phyloP scores from a whole-genome alignment of 2,329 filamentous ascomycete genomes.

The Phaeophleospora eucalypticola region DNA sequence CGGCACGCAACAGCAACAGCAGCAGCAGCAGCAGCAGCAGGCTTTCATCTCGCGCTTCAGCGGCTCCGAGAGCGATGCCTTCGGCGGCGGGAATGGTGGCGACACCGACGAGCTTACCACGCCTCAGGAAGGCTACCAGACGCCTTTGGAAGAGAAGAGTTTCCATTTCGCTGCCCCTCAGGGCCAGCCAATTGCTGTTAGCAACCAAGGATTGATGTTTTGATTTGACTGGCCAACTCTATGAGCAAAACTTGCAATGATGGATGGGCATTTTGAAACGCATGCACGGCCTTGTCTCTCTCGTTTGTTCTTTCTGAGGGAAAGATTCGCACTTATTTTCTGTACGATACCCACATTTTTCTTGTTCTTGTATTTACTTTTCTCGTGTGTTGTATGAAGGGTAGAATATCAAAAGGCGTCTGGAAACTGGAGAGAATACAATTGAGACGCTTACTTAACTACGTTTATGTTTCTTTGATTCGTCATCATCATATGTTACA shows the following conservation, averaged over 20 bases:
- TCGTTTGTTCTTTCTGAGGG: too few relatives aligned
- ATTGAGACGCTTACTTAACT: background rate
- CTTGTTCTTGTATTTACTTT: background rate
- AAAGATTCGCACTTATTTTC: too few relatives aligned
- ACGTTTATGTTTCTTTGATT: background rate
- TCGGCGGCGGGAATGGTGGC: constrained; percentile 4
- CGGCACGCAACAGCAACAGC: too few relatives aligned
- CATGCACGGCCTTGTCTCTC: too few relatives aligned
- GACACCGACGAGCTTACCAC: constrained; percentile 21
- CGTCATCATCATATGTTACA: background rate
- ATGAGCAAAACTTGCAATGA: too few relatives aligned
- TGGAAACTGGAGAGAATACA: too few relatives aligned
- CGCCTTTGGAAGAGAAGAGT: constrained; percentile 26
- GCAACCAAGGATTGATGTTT: background rate
- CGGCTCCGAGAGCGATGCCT: constrained; percentile 23
- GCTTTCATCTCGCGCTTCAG: constrained; percentile 24
- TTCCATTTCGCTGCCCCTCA: background rate
- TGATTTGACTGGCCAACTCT: background rate
- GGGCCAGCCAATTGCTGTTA: too few relatives aligned
- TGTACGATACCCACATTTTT: background rate
- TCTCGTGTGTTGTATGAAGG: too few relatives aligned
- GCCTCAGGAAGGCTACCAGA: constrained; percentile 27
- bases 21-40: background rate
- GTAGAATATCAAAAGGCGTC: too few relatives aligned
- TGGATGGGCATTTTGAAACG: too few relatives aligned